Evolutionary conservation across 345 rosid species (phyloP).

Genomic region (Eucalyptus albens): DNA sequence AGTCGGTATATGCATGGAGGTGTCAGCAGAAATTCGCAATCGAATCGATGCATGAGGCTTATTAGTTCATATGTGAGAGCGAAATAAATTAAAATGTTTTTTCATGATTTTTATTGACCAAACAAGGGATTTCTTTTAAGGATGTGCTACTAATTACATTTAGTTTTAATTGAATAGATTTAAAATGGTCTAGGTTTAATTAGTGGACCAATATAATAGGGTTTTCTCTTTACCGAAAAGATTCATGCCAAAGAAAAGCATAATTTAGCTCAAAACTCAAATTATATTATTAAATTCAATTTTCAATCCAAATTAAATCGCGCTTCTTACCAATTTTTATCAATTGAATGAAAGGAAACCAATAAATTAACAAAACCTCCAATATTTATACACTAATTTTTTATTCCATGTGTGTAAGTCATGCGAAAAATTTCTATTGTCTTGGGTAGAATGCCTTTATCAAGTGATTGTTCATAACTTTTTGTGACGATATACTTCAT

Average conservation of each 20-base stretch:
- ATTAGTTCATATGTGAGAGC: background rate
- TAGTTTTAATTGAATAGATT: too few relatives aligned
- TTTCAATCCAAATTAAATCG: too few relatives aligned
- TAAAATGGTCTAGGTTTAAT: background rate
- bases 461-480: background rate
- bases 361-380: background rate
- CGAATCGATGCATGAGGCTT: background rate
- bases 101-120: background rate
- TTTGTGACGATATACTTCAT: background rate
- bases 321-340: background rate
- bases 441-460: background rate
- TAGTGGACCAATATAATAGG: background rate
- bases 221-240: background rate
- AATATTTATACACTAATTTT: background rate
- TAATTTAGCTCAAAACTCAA: too few relatives aligned
- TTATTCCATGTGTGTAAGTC: too few relatives aligned
- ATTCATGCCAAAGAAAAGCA: too few relatives aligned
- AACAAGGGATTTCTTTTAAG: too few relatives aligned
- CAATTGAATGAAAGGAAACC: background rate
- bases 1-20: background rate
- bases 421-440: too few relatives aligned
- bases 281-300: too few relatives aligned
- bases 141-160: background rate
- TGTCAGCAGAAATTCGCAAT: background rate
- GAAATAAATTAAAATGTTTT: too few relatives aligned